These are phyloP conservation scores for Candida multigemmis DNA, from an alignment of 805 yeast genomes.

Conservation along the genomic window DNA sequence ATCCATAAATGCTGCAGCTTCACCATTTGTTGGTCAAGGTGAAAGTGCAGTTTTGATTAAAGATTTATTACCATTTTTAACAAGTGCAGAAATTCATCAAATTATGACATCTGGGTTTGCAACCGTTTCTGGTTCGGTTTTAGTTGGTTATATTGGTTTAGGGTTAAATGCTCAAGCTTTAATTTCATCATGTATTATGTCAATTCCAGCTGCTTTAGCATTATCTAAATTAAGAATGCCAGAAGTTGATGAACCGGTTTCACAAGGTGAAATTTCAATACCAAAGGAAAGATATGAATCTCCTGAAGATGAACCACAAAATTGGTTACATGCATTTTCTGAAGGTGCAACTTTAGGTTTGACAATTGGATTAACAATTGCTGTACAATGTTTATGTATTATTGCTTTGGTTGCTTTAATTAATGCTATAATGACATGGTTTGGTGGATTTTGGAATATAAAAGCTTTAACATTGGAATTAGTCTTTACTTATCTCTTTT, in stretches of 20 bases:
- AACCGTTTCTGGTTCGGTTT: slow-evolving; percentile 55
- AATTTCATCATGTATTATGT: slow-evolving; percentile 62
- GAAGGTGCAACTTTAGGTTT: slow-evolving; percentile 53
- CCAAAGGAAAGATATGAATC: slow-evolving; percentile 30
- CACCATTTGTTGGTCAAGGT: slow-evolving; percentile 61
- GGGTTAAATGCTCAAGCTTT: slow-evolving; percentile 56
- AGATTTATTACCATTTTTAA: slow-evolving; percentile 49
- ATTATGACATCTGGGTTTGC: slow-evolving; percentile 57
- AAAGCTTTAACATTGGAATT: slow-evolving; percentile 40
- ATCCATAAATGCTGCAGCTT: slow-evolving; percentile 57
- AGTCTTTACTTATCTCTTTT: slow-evolving; percentile 48
- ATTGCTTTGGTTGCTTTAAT: slow-evolving; percentile 49
- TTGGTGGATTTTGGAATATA: slow-evolving; percentile 57
- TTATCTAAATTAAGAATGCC: slow-evolving; percentile 52
- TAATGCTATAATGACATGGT: slow-evolving; percentile 50
- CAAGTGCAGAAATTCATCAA: slow-evolving; percentile 55
- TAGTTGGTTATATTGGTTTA: slow-evolving; percentile 53
- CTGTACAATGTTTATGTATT: slow-evolving; percentile 52
- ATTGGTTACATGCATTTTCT: slow-evolving; percentile 49
- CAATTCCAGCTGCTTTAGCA: slow-evolving; percentile 56
- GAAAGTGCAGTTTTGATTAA: slow-evolving; percentile 55
- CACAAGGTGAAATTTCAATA: slow-evolving; percentile 39
- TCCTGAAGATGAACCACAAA: slow-evolving; percentile 28
- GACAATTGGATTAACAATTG: slow-evolving; percentile 45
- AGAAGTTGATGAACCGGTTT: slow-evolving; percentile 46